These are phyloP conservation scores for Hortaea sp. DNA, from an alignment of 2,329 filamentous ascomycete species.

Conservation along the genomic window DNA sequence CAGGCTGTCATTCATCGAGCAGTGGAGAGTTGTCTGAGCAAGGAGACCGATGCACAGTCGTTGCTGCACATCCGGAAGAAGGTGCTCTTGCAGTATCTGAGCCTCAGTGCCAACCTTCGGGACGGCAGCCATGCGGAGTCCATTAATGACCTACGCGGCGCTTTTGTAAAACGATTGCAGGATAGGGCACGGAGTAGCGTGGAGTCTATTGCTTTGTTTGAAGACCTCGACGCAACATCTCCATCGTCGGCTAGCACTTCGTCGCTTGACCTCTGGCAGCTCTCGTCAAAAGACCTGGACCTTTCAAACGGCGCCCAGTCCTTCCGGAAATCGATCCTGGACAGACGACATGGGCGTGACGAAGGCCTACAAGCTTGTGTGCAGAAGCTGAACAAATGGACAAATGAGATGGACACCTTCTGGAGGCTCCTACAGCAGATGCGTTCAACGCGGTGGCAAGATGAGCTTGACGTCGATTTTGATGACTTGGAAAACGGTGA, in stretches of 20 bases:
- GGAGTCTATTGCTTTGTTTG: background rate
- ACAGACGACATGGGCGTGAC: slow-evolving; percentile 63
- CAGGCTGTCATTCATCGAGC: slow-evolving; percentile 15
- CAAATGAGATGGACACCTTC: slow-evolving; percentile 59
- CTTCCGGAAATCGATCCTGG: slow-evolving; percentile 61
- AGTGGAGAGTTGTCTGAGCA: slow-evolving; percentile 10
- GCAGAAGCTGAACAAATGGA: slow-evolving; percentile 61
- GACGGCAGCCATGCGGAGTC: slow-evolving; percentile 8
- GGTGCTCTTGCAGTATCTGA: slow-evolving; percentile 18
- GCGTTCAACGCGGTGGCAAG: slow-evolving; percentile 62
- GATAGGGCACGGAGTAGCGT: slow-evolving; percentile 10
- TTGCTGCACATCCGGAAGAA: slow-evolving; percentile 17
- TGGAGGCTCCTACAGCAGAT: slow-evolving; percentile 54
- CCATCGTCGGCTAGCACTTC: background rate
- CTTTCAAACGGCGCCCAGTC: slow-evolving; percentile 25
- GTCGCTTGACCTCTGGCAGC: slow-evolving; percentile 14
- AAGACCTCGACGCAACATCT: background rate
- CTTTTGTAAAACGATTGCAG: slow-evolving; percentile 13
- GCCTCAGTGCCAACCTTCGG: slow-evolving; percentile 12
- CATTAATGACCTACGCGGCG: slow-evolving; percentile 12
- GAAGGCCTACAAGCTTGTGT: slow-evolving; percentile 53
- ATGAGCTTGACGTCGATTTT: slow-evolving; percentile 56
- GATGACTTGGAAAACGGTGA: slow-evolving; percentile 56
- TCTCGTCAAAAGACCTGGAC: slow-evolving; percentile 16
- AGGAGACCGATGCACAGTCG: slow-evolving; percentile 9